phyloP scores from a whole-genome alignment of 2,329 filamentous ascomycete species.

The Scytalidium lignicola region DNA sequence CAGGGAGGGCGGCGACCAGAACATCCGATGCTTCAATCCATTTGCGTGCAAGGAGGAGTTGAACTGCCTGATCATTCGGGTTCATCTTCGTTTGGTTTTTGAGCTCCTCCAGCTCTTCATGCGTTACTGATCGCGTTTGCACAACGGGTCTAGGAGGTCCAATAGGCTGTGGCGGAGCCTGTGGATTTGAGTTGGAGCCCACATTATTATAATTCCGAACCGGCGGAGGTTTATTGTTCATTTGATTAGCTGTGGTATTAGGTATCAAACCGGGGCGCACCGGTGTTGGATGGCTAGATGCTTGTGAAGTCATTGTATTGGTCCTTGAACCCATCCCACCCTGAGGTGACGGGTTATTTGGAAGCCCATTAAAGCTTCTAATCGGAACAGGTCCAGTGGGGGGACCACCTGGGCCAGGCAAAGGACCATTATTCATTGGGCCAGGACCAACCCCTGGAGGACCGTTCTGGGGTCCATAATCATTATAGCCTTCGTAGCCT shows the following conservation, averaged over 20 bases:
- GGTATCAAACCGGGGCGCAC: constrained; percentile 58
- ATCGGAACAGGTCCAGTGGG: constrained; percentile 11
- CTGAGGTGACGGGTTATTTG: constrained; percentile 29
- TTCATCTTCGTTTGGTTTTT: constrained; percentile 64
- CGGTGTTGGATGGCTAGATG: constrained; percentile 55
- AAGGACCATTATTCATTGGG: constrained; percentile 5
- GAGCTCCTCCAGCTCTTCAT: constrained; percentile 71
- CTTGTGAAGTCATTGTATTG: constrained; percentile 17
- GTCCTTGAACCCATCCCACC: constrained; percentile 12
- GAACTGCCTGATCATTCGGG: constrained; percentile 65
- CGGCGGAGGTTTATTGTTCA: constrained; percentile 52
- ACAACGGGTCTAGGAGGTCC: constrained; percentile 1
- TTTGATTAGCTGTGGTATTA: constrained; percentile 47
- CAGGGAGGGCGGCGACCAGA: constrained; percentile 58
- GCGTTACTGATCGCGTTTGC: constrained; percentile 53
- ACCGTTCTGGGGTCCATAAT: constrained; percentile 6
- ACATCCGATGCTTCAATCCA: constrained; percentile 79
- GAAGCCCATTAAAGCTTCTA: constrained; percentile 7
- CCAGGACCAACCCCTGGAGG: constrained; percentile 12
- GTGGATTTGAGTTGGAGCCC: not conserved
- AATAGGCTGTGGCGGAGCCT: not conserved
- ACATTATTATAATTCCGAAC: constrained; percentile 30
- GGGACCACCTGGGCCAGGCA: constrained; percentile 13
- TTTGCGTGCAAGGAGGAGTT: constrained; percentile 73
- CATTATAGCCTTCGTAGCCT: constrained; percentile 16